Percentiles rank a stretch among this genome's conserved stretches.
Evolutionary conservation across 139 green algal genomes (phyloP).

Genomic region (Chlamydomonas applanata): DNA sequence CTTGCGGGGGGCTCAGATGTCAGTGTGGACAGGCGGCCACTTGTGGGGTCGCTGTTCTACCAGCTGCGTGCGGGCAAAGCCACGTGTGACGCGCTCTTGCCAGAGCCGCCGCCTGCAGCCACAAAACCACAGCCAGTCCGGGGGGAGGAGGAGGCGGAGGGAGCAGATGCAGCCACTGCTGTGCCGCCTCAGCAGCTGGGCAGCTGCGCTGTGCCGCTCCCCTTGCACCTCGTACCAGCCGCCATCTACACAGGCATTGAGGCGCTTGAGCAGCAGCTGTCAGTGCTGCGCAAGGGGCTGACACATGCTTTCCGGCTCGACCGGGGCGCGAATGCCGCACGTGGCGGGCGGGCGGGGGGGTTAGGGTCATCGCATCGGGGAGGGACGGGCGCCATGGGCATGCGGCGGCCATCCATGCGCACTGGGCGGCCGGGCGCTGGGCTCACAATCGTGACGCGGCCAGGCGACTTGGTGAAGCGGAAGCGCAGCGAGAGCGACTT

Average conservation of each 20-base stretch:
- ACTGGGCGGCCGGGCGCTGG: background rate
- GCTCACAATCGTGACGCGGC: constrained; percentile 25
- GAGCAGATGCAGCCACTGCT: no score
- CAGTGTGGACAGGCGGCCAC: background rate
- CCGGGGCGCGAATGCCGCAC: background rate
- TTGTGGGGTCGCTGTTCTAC: background rate
- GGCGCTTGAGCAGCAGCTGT: constrained; percentile 39
- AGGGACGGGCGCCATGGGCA: background rate
- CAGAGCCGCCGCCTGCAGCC: background rate
- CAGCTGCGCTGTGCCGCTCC: background rate
- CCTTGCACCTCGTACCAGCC: background rate
- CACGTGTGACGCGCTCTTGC: background rate
- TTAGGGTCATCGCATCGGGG: background rate
- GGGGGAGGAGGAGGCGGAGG: no score
- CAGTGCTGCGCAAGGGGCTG: background rate
- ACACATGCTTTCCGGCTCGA: constrained; percentile 28
- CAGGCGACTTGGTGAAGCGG: constrained; percentile 11
- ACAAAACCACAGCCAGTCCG: background rate
- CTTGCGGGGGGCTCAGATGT: constrained; percentile 4
- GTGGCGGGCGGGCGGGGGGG: background rate
- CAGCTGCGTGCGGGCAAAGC: background rate
- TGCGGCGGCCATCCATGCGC: background rate
- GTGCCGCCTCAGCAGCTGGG: background rate
- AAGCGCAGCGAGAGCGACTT: constrained; percentile 30
- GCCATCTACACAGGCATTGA: constrained; percentile 33